Percentiles rank a stretch among this genome's conserved stretches.
phyloP scores from a whole-genome alignment of 2,329 filamentous ascomycete species.

The Mycosphaerella arachidis region DNA sequence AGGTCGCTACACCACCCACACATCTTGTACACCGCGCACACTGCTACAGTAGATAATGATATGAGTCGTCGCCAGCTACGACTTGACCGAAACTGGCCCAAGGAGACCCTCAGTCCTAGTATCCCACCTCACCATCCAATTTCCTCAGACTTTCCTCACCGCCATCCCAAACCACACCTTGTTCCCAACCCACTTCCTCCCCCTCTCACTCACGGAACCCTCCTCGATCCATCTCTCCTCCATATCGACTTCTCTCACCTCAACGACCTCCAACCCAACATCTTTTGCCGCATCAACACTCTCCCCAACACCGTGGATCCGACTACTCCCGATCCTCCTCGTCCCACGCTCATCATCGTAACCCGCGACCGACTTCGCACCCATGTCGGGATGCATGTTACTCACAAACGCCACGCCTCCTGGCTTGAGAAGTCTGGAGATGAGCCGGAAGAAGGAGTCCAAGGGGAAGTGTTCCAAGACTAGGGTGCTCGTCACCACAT shows the following conservation, averaged over 20 bases:
- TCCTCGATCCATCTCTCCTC: constrained; percentile 29
- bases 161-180: constrained; percentile 39
- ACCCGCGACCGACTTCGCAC: constrained; percentile 54
- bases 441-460: constrained; percentile 46
- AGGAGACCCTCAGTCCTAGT: too few species aligned
- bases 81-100: too few species aligned
- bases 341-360: constrained; percentile 53
- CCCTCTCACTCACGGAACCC: constrained; percentile 32
- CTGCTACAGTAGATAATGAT: too few species aligned
- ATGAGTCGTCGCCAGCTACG: too few species aligned
- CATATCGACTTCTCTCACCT: constrained; percentile 31
- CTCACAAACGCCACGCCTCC: constrained; percentile 56
- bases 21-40: too few species aligned
- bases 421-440: constrained; percentile 39
- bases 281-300: constrained; percentile 46
- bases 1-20: too few species aligned
- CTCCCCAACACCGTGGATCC: constrained; percentile 51
- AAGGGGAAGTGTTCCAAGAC: constrained; percentile 62
- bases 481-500: constrained; percentile 53
- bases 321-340: constrained; percentile 59
- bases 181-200: constrained; percentile 38
- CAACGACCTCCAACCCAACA: constrained; percentile 30
- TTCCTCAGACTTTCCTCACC: constrained; percentile 19
- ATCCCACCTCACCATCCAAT: too few species aligned
- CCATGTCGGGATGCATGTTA: constrained; percentile 67